These are phyloP conservation scores for Candida takata DNA, from an alignment of 805 yeast species.

Conservation along the genomic window DNA sequence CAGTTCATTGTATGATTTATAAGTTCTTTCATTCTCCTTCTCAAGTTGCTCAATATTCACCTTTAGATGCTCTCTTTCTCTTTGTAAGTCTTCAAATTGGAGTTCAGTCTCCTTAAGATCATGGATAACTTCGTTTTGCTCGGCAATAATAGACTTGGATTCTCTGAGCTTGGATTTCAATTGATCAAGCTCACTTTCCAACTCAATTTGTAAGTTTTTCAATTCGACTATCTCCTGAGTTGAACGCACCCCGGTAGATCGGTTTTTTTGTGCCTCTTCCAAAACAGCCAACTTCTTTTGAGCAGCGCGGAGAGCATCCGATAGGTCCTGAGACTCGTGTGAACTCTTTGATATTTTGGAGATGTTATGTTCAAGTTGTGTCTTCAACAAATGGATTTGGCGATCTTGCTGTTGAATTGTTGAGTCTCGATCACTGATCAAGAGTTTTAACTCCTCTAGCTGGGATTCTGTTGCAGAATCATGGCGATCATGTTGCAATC, in stretches of 20 bases:
- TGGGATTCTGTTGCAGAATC: conserved; percentile 11
- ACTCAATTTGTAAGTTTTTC: conserved; percentile 7
- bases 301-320: conserved; percentile 1
- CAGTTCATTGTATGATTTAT: conserved; percentile 17
- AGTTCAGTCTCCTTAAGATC: conserved; percentile 19
- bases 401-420: conserved; percentile 11
- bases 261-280: conserved; percentile 8
- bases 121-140: conserved; percentile 17
- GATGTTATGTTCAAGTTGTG: conserved; percentile 1
- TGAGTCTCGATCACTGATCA: conserved; percentile 11
- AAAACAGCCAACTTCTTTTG: conserved; percentile 6
- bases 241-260: conserved; percentile 7
- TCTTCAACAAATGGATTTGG: conserved; percentile 2
- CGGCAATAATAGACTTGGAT: conserved; percentile 17
- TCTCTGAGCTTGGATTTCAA: conserved; percentile 13
- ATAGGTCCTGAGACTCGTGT: conserved; percentile 2
- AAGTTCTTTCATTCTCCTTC: conserved; percentile 26
- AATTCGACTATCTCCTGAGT: conserved; percentile 8
- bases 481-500: conserved; percentile 4
- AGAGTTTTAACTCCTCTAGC: conserved; percentile 9
- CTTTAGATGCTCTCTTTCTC: conserved; percentile 10
- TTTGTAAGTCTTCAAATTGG: conserved; percentile 12
- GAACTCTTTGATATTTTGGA: conserved; percentile 1
- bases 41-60: conserved; percentile 24
- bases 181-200: conserved; percentile 13